Conservation (phyloP, 106 monocot species). For the Amphibolis antarctica region DNA sequence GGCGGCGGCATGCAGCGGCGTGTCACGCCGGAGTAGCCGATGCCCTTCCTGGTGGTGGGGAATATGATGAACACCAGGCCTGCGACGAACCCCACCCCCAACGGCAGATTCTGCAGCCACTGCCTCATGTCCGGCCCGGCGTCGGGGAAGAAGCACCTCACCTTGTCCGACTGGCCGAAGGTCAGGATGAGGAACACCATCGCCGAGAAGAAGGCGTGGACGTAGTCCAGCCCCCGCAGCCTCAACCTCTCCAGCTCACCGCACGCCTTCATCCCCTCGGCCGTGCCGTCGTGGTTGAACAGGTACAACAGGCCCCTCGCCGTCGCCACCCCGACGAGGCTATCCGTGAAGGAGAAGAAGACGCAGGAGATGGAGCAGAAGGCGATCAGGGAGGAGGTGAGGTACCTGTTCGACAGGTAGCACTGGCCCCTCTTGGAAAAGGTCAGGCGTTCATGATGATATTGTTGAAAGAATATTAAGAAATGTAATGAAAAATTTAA, state of each 20-base stretch:
- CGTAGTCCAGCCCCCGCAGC: constrained; percentile 22
- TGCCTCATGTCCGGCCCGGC: constrained; percentile 17
- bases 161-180: constrained; percentile 24
- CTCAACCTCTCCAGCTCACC: constrained; percentile 13
- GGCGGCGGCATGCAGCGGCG: background rate
- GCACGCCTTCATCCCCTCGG: constrained; percentile 1
- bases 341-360: constrained; percentile 62
- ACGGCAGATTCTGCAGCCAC: constrained; percentile 39
- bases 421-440: constrained; percentile 49
- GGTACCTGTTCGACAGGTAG: constrained; percentile 30
- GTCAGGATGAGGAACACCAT: constrained; percentile 32
- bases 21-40: constrained; percentile 38
- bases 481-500: no score
- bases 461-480: no score
- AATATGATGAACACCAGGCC: constrained; percentile 42
- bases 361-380: constrained; percentile 27
- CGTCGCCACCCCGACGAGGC: constrained; percentile 27
- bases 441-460: no score
- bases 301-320: constrained; percentile 25
- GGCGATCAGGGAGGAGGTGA: constrained; percentile 25
- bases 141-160: constrained; percentile 33
- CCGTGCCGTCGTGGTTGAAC: constrained; percentile 30
- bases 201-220: constrained; percentile 37
- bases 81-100: constrained; percentile 42
- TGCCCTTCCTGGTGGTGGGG: constrained; percentile 41